Conservation (phyloP, 2,329 filamentous ascomycete genomes). For the Penicillium sp. region DNA sequence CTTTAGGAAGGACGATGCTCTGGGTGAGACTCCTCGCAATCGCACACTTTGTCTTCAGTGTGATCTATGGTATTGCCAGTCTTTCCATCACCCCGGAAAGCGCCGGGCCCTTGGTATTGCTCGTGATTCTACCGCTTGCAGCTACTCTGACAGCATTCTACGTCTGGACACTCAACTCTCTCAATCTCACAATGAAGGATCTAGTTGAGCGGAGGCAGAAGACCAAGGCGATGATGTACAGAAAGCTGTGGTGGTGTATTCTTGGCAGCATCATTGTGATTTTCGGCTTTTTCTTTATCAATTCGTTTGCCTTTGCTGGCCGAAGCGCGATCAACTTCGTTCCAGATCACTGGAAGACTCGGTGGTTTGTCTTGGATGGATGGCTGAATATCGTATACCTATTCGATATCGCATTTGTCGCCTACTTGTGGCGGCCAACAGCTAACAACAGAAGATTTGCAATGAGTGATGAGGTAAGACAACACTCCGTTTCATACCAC, state of each 20-base stretch:
- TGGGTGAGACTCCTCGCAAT: constrained; percentile 87
- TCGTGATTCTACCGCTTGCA: constrained; percentile 88
- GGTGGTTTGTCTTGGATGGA: constrained; percentile 96
- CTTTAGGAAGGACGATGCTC: constrained; percentile 88
- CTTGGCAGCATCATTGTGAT: constrained; percentile 88
- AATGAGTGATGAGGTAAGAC: constrained; percentile 85
- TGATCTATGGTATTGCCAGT: constrained; percentile 88
- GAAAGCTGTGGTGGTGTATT: constrained; percentile 98
- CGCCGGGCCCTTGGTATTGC: constrained; percentile 82
- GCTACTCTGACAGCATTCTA: constrained; percentile 95
- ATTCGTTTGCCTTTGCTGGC: constrained; percentile 90
- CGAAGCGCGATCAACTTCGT: constrained; percentile 82
- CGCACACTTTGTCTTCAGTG: constrained; percentile 89
- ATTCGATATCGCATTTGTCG: constrained; percentile 85
- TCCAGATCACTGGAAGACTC: constrained; percentile 92
- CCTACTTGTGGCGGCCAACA: constrained; percentile 94
- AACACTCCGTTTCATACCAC: neutral
- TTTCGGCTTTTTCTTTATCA: constrained; percentile 98
- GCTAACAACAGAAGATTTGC: constrained; percentile 96
- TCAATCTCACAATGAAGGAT: constrained; percentile 93
- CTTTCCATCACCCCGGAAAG: constrained; percentile 84
- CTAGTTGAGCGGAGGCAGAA: constrained; percentile 91
- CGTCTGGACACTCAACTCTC: constrained; percentile 95
- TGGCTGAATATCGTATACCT: constrained; percentile 98
- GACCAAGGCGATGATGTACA: constrained; percentile 93